These are phyloP conservation scores for Herpetomonas tarakana DNA, from an alignment of 208 protist species.

Conservation along the genomic window DNA sequence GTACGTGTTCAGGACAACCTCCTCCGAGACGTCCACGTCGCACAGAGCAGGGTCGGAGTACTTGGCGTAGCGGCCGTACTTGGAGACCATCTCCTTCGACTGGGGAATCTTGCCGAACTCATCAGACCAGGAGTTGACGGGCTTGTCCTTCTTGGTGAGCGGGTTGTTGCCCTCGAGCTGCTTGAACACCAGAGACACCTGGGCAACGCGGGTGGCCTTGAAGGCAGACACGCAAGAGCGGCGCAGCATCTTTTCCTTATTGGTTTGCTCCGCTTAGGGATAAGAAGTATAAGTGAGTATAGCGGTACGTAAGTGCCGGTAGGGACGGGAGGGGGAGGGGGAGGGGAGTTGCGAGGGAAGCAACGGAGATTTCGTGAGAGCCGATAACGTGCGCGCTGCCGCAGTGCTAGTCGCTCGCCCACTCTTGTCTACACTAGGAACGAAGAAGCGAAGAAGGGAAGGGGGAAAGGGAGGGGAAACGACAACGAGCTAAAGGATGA, in stretches of 20 bases:
- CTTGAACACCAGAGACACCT: slow-evolving; percentile 75
- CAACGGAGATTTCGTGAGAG: no score
- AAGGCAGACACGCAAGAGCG: slow-evolving; percentile 54
- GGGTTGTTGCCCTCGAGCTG: slow-evolving; percentile 77
- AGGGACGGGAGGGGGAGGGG: background rate
- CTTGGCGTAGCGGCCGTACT: slow-evolving; percentile 86
- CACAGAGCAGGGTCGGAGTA: slow-evolving; percentile 82
- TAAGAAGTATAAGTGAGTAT: slow-evolving; percentile 6
- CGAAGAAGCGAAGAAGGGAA: no score
- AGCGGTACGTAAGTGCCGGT: background rate
- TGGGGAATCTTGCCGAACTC: slow-evolving; percentile 82
- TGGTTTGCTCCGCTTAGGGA: no score
- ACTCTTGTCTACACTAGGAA: no score
- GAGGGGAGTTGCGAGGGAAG: no score
- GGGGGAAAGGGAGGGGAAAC: background rate
- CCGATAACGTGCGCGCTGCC: no score
- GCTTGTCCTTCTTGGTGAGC: slow-evolving; percentile 82
- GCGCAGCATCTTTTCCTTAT: slow-evolving; percentile 52
- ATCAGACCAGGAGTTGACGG: slow-evolving; percentile 78
- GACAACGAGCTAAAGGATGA: background rate
- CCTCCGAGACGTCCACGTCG: slow-evolving; percentile 72
- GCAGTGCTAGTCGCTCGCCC: no score
- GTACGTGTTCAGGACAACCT: slow-evolving; percentile 92
- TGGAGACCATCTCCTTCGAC: slow-evolving; percentile 66
- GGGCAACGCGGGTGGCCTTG: slow-evolving; percentile 54